phyloP scores from a whole-genome alignment of 805 yeast genomes.

The Peterozyma toletana region DNA sequence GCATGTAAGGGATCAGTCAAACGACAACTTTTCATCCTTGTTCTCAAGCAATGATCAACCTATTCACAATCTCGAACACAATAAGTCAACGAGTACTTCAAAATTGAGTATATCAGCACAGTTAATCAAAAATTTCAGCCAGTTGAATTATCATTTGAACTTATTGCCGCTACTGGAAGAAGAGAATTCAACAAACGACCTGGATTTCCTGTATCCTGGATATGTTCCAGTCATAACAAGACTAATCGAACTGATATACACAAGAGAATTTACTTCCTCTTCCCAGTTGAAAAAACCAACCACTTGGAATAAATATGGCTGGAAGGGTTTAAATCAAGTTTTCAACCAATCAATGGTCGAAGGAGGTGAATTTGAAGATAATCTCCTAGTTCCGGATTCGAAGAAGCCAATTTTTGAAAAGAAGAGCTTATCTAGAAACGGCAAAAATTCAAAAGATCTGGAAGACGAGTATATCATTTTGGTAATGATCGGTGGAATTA shows the following conservation, averaged over 20 bases:
- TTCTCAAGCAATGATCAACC: slow-evolving; percentile 6
- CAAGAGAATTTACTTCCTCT: slow-evolving; percentile 33
- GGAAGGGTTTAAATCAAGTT: slow-evolving; percentile 32
- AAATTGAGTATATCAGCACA: slow-evolving; percentile 12
- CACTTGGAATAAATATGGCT: slow-evolving; percentile 26
- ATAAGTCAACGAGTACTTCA: slow-evolving; percentile 3
- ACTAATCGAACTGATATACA: slow-evolving; percentile 61
- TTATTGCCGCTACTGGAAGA: slow-evolving; percentile 30
- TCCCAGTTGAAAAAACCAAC: slow-evolving; percentile 1
- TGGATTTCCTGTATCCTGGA: slow-evolving; percentile 68
- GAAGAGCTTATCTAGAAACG: slow-evolving; percentile 21
- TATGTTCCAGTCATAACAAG: slow-evolving; percentile 72
- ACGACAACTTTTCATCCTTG: slow-evolving; percentile 7
- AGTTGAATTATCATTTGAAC: slow-evolving; percentile 33
- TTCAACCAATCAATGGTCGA: slow-evolving; percentile 14
- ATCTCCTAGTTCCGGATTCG: slow-evolving; percentile 21
- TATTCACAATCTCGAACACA: background rate
- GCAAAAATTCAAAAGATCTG: slow-evolving; percentile 9
- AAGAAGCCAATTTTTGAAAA: slow-evolving; percentile 21
- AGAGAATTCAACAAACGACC: slow-evolving; percentile 22
- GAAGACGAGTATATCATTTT: slow-evolving; percentile 31
- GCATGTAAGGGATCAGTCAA: slow-evolving; percentile 23
- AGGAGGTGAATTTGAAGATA: slow-evolving; percentile 24
- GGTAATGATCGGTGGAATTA: slow-evolving; percentile 75
- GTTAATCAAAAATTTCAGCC: slow-evolving; percentile 24